phyloP scores from a whole-genome alignment of 2,329 filamentous ascomycete genomes.

The Xylaria sp. region DNA sequence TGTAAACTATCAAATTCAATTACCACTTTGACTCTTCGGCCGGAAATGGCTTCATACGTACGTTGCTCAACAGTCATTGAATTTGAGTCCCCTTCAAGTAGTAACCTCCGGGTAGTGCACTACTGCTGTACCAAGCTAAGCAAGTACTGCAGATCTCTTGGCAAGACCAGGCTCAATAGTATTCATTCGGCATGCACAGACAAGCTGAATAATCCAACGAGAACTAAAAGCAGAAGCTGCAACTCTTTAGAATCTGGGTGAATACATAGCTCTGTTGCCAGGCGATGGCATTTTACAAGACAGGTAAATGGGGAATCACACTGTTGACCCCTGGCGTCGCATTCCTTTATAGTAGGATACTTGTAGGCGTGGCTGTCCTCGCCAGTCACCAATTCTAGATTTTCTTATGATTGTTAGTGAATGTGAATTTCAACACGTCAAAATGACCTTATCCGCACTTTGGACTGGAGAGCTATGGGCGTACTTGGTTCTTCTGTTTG shows the following conservation, averaged over 20 bases:
- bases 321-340: not conserved
- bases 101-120: conserved; percentile 3
- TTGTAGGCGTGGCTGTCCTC: not conserved
- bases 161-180: not conserved
- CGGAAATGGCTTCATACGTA: conserved; percentile 12
- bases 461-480: conserved; percentile 10
- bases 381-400: not conserved
- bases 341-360: conserved; percentile 1
- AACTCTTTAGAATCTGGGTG: not conserved
- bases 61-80: not conserved
- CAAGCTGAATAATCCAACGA: not conserved
- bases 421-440: not conserved
- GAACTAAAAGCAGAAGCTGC: not conserved
- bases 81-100: conserved; percentile 1
- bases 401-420: not conserved
- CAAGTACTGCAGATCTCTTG: conserved; percentile 2
- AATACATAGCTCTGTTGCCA: not conserved
- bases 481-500: conserved; percentile 10
- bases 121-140: not conserved
- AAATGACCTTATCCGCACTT: not conserved
- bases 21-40: not conserved
- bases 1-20: not conserved
- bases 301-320: not conserved
- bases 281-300: not conserved
- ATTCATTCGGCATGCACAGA: not conserved